Percentiles rank a stretch among this genome's conserved stretches.
These are phyloP conservation scores for Aspergillus tamarii DNA, from an alignment of 2,329 filamentous ascomycete species.

Conservation along the genomic window DNA sequence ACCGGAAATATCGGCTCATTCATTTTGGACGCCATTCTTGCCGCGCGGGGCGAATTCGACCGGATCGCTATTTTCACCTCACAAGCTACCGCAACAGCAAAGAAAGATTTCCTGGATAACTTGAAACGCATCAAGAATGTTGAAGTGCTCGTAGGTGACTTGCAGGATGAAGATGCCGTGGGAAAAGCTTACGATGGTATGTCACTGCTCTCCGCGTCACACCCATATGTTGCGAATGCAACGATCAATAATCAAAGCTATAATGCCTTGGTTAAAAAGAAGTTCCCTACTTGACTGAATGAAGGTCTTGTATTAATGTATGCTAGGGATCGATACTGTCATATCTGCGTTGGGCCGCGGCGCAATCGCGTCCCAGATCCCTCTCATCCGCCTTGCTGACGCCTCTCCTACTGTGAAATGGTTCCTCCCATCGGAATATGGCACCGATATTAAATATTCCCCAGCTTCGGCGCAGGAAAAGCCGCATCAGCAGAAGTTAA, in stretches of 20 bases:
- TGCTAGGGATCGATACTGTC: slow-evolving; percentile 64
- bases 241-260: neutral
- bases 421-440: slow-evolving; percentile 71
- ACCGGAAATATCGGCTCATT: slow-evolving; percentile 35
- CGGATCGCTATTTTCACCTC: slow-evolving; percentile 63
- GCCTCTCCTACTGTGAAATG: slow-evolving; percentile 57
- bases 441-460: slow-evolving; percentile 66
- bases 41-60: slow-evolving; percentile 54
- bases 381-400: slow-evolving; percentile 64
- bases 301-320: neutral
- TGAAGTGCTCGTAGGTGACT: slow-evolving; percentile 59
- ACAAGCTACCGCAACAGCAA: slow-evolving; percentile 53
- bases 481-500: slow-evolving; percentile 71
- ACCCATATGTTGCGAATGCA: neutral
- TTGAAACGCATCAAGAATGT: slow-evolving; percentile 51
- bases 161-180: slow-evolving; percentile 57
- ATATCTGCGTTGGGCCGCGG: slow-evolving; percentile 66
- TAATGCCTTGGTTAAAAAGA: neutral
- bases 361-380: slow-evolving; percentile 64
- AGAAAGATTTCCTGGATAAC: slow-evolving; percentile 52
- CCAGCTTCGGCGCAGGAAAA: slow-evolving; percentile 62
- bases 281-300: neutral
- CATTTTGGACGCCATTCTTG: slow-evolving; percentile 55
- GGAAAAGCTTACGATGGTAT: slow-evolving; percentile 58
- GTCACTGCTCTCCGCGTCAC: neutral